Conservation (phyloP, 495 filamentous ascomycete genomes). For the Daldinia childiae region DNA sequence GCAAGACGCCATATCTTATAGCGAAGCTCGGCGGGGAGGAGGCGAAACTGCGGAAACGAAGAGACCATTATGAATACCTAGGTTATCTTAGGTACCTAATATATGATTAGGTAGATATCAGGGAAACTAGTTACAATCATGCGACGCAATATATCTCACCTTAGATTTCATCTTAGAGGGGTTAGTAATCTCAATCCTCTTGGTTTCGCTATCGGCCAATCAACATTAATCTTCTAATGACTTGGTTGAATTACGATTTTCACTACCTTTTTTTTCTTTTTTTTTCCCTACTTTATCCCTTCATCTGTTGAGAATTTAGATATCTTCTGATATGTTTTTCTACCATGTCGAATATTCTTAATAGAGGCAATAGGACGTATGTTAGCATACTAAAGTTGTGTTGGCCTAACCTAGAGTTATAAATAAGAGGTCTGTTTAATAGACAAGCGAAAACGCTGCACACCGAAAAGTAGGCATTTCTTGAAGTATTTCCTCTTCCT, state of each 20-base stretch:
- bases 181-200: background rate
- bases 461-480: background rate
- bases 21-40: constrained; percentile 24
- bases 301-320: background rate
- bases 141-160: background rate
- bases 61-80: constrained; percentile 3
- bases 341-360: background rate
- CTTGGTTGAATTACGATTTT: constrained; percentile 1
- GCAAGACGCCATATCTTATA: constrained; percentile 29
- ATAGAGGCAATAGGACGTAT: background rate
- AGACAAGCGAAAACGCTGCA: background rate
- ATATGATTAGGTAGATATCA: no score
- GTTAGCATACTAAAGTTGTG: background rate
- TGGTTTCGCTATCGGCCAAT: constrained; percentile 1
- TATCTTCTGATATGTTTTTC: background rate
- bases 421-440: background rate
- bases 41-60: constrained; percentile 29
- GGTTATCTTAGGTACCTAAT: background rate
- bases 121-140: background rate
- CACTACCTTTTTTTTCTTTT: background rate
- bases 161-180: background rate
- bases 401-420: background rate
- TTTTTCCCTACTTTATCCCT: background rate
- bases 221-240: constrained; percentile 3
- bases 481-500: background rate